phyloP scores from a whole-genome alignment of 2,329 filamentous ascomycete genomes.

The Chaetoscypha palmicola region DNA sequence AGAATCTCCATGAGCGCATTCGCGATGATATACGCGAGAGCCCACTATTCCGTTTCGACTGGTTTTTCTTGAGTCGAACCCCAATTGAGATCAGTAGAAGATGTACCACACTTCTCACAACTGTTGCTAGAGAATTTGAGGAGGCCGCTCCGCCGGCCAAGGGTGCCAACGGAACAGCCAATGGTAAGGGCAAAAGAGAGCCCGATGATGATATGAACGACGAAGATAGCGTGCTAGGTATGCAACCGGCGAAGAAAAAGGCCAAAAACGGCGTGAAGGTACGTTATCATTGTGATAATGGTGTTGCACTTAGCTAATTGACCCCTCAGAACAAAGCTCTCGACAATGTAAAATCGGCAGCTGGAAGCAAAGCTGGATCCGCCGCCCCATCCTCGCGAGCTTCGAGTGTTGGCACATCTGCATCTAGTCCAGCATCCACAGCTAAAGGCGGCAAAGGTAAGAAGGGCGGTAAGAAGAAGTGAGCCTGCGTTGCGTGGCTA shows the following conservation, averaged over 20 bases:
- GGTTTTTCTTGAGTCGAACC: slow-evolving; percentile 96
- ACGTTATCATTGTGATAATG: slow-evolving; percentile 12
- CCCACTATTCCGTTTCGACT: slow-evolving; percentile 94
- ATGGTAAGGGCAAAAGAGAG: slow-evolving; percentile 68
- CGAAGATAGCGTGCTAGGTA: slow-evolving; percentile 71
- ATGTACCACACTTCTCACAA: slow-evolving; percentile 89
- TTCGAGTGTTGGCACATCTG: slow-evolving; percentile 76
- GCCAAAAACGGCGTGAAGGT: slow-evolving; percentile 76
- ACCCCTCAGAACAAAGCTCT: slow-evolving; percentile 76
- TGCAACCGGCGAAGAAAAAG: slow-evolving; percentile 91
- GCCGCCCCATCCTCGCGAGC: slow-evolving; percentile 68
- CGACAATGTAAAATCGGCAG: slow-evolving; percentile 71
- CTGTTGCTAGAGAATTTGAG: slow-evolving; percentile 92
- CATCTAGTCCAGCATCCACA: slow-evolving; percentile 41
- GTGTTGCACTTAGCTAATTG: slow-evolving; percentile 15
- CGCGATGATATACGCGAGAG: slow-evolving; percentile 95
- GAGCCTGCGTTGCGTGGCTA: slow-evolving; percentile 12
- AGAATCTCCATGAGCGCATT: slow-evolving; percentile 85
- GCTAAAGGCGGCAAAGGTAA: slow-evolving; percentile 32
- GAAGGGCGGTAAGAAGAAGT: slow-evolving; percentile 48
- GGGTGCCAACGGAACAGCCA: slow-evolving; percentile 45
- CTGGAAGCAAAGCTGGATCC: slow-evolving; percentile 67
- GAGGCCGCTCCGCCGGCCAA: slow-evolving; percentile 43
- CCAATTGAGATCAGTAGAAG: slow-evolving; percentile 86
- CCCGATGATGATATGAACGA: slow-evolving; percentile 76